phyloP scores from a whole-genome alignment of 2,329 filamentous ascomycete species.

The Ophiosphaerella herpotricha region DNA sequence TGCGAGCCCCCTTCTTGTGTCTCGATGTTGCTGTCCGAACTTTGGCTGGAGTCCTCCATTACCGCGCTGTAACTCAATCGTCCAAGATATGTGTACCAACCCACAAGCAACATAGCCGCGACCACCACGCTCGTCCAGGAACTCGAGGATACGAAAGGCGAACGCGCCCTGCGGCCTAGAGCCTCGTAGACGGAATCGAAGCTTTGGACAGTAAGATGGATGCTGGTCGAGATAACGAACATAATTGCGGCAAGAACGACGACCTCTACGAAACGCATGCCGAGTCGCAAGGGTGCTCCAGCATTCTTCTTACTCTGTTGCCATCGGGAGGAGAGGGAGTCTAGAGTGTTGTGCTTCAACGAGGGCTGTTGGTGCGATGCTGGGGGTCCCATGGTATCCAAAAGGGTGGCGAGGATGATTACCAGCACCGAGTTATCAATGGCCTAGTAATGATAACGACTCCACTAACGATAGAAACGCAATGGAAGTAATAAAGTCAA shows the following conservation, averaged over 20 bases:
- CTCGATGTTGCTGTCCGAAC: too few relatives aligned
- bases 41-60: conserved; percentile 4
- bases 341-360: not conserved
- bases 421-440: too few relatives aligned
- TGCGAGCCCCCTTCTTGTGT: too few relatives aligned
- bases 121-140: conserved; percentile 4
- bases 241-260: conserved; percentile 14
- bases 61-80: conserved; percentile 13
- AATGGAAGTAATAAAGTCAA: too few relatives aligned
- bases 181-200: conserved; percentile 20
- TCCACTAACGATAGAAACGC: too few relatives aligned
- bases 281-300: conserved; percentile 5
- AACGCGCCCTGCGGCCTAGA: conserved; percentile 18
- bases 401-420: too few relatives aligned
- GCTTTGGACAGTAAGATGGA: conserved; percentile 18
- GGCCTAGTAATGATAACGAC: too few relatives aligned
- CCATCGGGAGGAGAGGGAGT: not conserved
- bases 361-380: too few relatives aligned
- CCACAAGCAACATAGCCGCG: conserved; percentile 9
- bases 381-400: too few relatives aligned
- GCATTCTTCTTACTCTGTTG: not conserved
- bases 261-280: conserved; percentile 16
- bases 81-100: conserved; percentile 21
- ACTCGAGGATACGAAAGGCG: conserved; percentile 6
- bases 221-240: conserved; percentile 13